Conservation (phyloP, 129 eudicot genomes). For the Chrysanthemum seticuspe region DNA sequence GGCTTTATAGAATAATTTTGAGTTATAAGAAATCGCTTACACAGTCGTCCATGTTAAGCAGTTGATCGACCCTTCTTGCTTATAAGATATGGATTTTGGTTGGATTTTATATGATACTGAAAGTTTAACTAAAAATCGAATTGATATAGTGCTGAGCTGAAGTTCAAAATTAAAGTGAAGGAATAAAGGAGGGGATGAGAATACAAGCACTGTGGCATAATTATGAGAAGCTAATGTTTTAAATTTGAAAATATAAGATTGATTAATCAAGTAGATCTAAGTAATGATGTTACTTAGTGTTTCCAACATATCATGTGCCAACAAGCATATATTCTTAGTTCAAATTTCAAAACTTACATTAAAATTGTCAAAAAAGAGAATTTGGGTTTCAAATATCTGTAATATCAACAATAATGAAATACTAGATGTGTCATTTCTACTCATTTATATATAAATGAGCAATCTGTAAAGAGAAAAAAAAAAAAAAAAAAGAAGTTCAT, state of each 20-base stretch:
- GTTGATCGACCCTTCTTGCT: slow-evolving; percentile 1
- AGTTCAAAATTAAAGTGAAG: slow-evolving; percentile 11
- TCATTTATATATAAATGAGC: too few species aligned
- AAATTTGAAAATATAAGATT: slow-evolving; percentile 24
- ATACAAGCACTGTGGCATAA: slow-evolving; percentile 27
- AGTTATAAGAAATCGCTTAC: too few species aligned
- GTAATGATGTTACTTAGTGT: slow-evolving; percentile 39
- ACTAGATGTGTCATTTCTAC: too few species aligned
- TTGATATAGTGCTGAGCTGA: slow-evolving; percentile 11
- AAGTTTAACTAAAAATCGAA: neutral
- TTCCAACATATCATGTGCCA: slow-evolving; percentile 40
- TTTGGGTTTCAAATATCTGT: too few species aligned
- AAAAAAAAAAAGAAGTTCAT: too few species aligned
- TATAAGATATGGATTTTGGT: neutral
- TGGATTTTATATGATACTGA: neutral
- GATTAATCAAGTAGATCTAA: slow-evolving; percentile 30
- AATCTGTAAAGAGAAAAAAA: too few species aligned
- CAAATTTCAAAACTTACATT: neutral
- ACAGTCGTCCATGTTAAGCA: neutral
- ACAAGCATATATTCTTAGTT: slow-evolving; percentile 31
- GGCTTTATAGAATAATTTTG: slow-evolving; percentile 7
- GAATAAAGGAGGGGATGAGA: slow-evolving; percentile 32
- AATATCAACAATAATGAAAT: too few species aligned
- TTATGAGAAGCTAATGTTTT: slow-evolving; percentile 32
- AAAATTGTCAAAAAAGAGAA: neutral